Conservation (phyloP, 306 rosid species). For the Parietaria judaica region DNA sequence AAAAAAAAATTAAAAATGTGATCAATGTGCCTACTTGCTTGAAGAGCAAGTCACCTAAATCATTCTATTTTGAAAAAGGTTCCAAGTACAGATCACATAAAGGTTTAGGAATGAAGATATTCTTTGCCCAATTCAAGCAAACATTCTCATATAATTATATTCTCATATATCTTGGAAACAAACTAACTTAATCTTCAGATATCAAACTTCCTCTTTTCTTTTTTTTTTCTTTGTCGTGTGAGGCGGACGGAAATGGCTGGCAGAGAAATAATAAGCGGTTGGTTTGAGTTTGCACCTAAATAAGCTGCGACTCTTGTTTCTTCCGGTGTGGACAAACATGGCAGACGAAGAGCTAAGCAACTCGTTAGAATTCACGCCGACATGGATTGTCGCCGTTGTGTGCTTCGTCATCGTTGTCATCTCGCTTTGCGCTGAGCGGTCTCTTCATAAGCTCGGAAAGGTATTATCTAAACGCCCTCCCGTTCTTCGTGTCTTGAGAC, state of each 20-base stretch:
- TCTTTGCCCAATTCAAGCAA: constrained; percentile 30
- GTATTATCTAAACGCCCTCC: constrained; percentile 18
- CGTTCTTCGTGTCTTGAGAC: no score
- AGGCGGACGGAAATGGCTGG: no score
- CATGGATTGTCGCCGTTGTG: constrained; percentile 84
- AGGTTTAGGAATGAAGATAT: constrained; percentile 15
- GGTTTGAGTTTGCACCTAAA: no score
- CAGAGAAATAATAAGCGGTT: no score
- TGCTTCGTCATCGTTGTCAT: constrained; percentile 66
- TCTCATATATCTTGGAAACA: not conserved
- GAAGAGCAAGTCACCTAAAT: constrained; percentile 14
- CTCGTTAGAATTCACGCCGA: constrained; percentile 74
- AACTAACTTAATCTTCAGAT: not conserved
- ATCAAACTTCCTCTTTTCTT: no score
- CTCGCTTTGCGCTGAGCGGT: constrained; percentile 63
- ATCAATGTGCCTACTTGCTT: constrained; percentile 12
- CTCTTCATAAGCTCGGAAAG: constrained; percentile 72
- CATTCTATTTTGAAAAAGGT: not conserved
- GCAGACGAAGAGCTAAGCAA: constrained; percentile 38
- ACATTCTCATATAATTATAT: not conserved
- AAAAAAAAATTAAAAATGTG: not conserved
- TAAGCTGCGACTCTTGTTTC: no score
- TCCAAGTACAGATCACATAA: constrained; percentile 8
- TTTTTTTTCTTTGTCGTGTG: no score
- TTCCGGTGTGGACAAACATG: constrained; percentile 6